Evolutionary conservation across 1,139 yeast genomes (phyloP), one percentile per base, ranked within the genome.

Genomic region (Pichia cactophila): DNA sequence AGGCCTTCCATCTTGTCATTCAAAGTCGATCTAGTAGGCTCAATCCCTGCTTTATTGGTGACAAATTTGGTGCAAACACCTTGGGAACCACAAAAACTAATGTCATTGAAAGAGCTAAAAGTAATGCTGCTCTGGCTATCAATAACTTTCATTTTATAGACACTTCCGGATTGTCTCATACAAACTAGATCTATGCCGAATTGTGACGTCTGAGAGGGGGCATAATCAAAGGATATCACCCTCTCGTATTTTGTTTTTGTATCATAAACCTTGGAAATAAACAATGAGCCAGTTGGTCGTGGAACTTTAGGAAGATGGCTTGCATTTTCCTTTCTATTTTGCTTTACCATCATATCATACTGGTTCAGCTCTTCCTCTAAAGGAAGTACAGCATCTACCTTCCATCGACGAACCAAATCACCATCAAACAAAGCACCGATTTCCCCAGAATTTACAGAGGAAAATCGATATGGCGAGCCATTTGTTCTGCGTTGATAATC

Each of bases 161-260:
- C 83, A 45, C 87, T 83, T 2, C 96, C 96, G 1, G 95, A 84
- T 61, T 87, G 95, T 55, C 96, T 72, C 85, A 89, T 85, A 64
- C 96, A 89, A 37, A 89, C 81, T 55, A 86, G 75, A 28, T 70
- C 70, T 20, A 63, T 55, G 0, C 67, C 67, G 43, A 56, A 54
- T 9, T 46, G 54, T 0, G 75, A 65, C 2, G 62, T 54, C 3
- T 66, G 54, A 57, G 81, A 83, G 1, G 87, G 83, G 5, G 84
- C 80, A 62, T 88, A 89, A 63, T 89, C 96, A 66, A 84, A 88
- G 0, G 95, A 83, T 0, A 85, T 80, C 2, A 89, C 95, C 57
- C 90, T 75, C 57, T 88, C 95, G 61, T 77, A 82, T 50, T 83
- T 86, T 0, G 95, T 83, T 53, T 78, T 79, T 8, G 81, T 79